Evolutionary conservation across 306 rosid species (phyloP).

Genomic region (Oxytropis ochrocephala): DNA sequence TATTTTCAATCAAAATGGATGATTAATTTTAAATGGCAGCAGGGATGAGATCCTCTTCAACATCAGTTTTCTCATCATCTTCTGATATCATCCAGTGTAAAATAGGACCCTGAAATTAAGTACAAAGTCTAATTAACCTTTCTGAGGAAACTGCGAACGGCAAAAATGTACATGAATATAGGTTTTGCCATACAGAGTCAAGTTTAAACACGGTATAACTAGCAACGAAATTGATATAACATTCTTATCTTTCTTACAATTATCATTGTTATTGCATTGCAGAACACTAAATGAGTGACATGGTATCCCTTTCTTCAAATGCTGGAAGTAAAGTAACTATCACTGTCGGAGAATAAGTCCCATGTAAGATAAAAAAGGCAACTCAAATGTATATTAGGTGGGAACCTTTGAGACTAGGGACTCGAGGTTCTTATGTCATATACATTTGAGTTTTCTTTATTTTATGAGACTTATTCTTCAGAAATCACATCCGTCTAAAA

Average conservation of each 20-base stretch:
- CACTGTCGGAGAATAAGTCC: too few species aligned
- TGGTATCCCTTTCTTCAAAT: not conserved
- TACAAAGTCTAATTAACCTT: not conserved
- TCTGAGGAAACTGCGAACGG: not conserved
- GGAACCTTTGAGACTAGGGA: too few species aligned
- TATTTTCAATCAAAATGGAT: conserved; percentile 12
- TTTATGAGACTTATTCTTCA: too few species aligned
- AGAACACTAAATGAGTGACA: not conserved
- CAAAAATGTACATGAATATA: not conserved
- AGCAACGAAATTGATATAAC: not conserved
- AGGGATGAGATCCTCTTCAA: conserved; percentile 29
- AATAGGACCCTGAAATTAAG: conserved; percentile 57
- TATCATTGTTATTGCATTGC: not conserved
- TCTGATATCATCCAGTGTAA: conserved; percentile 67
- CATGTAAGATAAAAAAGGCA: too few species aligned
- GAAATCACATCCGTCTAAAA: not conserved
- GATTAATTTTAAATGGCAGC: conserved; percentile 34
- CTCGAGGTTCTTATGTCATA: too few species aligned
- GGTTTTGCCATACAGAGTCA: not conserved
- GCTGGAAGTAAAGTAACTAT: not conserved
- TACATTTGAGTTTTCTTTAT: too few species aligned
- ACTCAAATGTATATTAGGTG: too few species aligned
- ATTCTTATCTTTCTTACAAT: not conserved
- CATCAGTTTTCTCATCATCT: conserved; percentile 31
- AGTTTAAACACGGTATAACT: not conserved